Base-by-base conservation (phyloP, 2,329 filamentous ascomycete species). In the Fusarium albosuccineum region DNA sequence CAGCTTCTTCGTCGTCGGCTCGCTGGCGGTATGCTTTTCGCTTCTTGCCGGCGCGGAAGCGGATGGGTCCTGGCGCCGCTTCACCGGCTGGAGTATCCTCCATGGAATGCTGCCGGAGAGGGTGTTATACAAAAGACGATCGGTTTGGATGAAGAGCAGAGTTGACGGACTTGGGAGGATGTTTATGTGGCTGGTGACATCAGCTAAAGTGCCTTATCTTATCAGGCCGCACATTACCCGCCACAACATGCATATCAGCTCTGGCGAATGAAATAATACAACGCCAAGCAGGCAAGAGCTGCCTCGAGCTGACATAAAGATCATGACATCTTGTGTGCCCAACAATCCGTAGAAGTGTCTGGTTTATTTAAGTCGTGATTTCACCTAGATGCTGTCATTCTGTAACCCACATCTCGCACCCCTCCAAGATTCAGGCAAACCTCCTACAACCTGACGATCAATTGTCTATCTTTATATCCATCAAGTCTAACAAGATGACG, bases 41-140 rank as follows among this genome's bases (percentile, higher is more conserved):
- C 77, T 89, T 90, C 76, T 89, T 90, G 62, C 81, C 73, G 30
- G 79, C 80, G 39, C 87, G 86, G 68, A 90, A 90, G 33, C 85
- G 77, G 34, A 87, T 76, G 11, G 78, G 76, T 45, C 73, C 68
- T 49, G 57, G n/a, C 6, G 62, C 62, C 58, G 48, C n/a, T 27
- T 57, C 62, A 2, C 39, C 6, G 6, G 9, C 36, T 6, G 58
- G 45, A 22, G 54, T 53, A 4, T 73, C 60, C 16, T 77, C 73
- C 42, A 57, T 64, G 36, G n/a, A 9, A 40, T 11, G 27, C 27
- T 66, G 10, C 11, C 16, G 16, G 10, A 29, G n/a, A 17, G n/a
- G 9, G 34, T 27, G 26, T 13, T 22, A 22, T 22, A 22, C 4
- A 22, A 22, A 22, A 22, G 22, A 22, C 22, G 22, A 22, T 22